These are phyloP conservation scores for Prunella vulgaris DNA, from an alignment of 257 asterid species.

Conservation along the genomic window DNA sequence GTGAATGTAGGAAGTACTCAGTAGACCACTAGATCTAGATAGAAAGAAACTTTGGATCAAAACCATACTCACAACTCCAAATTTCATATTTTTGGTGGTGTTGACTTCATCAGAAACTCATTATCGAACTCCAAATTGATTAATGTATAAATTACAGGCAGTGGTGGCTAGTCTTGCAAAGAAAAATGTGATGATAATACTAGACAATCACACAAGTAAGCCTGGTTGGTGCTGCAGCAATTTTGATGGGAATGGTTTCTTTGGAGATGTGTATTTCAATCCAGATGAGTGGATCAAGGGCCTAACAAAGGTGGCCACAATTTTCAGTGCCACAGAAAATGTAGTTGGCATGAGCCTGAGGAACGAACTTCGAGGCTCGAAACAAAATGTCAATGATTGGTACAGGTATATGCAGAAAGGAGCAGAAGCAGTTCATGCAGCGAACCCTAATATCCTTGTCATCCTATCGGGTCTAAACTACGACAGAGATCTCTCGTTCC, in stretches of 20 bases:
- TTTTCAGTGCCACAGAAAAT: conserved; percentile 42
- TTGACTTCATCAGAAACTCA: not conserved
- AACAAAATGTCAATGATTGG: conserved; percentile 77
- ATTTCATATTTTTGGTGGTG: not conserved
- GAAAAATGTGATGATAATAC: conserved; percentile 68
- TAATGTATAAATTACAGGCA: conserved; percentile 37
- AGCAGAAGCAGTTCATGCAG: conserved; percentile 88
- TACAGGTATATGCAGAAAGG: conserved; percentile 86
- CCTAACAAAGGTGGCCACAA: conserved; percentile 66
- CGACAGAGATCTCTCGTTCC: conserved; percentile 71
- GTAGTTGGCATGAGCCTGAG: conserved; percentile 91
- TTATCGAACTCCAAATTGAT: not conserved
- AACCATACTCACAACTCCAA: not conserved
- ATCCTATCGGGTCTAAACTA: conserved; percentile 70
- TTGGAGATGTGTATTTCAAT: conserved; percentile 71
- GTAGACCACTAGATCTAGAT: not conserved
- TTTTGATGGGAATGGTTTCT: conserved; percentile 84
- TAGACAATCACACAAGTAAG: conserved; percentile 88
- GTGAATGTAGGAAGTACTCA: no score
- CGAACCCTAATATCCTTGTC: conserved; percentile 63
- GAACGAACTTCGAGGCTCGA: conserved; percentile 83
- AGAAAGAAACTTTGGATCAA: not conserved
- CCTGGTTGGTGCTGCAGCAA: conserved; percentile 98
- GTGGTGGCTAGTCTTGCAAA: conserved; percentile 81
- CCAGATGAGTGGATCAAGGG: conserved; percentile 80